These are phyloP conservation scores for Alternaria rosae DNA, from an alignment of 2,329 filamentous ascomycete genomes.

Conservation along the genomic window DNA sequence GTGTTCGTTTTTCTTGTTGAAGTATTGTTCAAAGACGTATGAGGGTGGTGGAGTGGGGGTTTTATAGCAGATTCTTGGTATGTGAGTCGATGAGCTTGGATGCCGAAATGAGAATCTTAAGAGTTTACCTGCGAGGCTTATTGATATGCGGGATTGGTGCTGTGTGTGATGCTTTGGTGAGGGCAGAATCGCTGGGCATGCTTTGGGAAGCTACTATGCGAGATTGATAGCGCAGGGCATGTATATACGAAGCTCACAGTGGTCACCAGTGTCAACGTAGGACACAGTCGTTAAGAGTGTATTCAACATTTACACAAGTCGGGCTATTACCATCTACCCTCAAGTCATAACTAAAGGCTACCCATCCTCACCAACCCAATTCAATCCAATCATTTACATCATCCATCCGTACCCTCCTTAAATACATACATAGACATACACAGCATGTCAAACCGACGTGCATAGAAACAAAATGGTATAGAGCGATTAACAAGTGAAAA, in stretches of 20 bases:
- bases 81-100: not conserved
- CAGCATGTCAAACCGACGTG: not conserved
- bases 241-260: accelerated
- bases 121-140: not conserved
- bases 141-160: not conserved
- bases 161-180: not conserved
- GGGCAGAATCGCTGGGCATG: not conserved
- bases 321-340: not conserved
- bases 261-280: accelerated
- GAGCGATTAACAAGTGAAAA: conserved; percentile 7
- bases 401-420: not conserved
- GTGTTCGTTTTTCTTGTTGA: not conserved
- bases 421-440: conserved; percentile 3
- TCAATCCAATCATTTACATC: not conserved
- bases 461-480: conserved; percentile 18
- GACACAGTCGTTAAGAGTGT: not conserved
- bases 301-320: not conserved
- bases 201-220: not conserved
- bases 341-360: not conserved
- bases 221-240: not conserved
- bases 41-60: not conserved
- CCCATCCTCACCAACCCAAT: not conserved
- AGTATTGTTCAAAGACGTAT: not conserved
- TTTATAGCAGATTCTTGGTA: not conserved
- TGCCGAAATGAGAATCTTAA: not conserved